Base-by-base conservation (phyloP, 2,329 filamentous ascomycete species). In the Daldinia eschscholtzii region DNA sequence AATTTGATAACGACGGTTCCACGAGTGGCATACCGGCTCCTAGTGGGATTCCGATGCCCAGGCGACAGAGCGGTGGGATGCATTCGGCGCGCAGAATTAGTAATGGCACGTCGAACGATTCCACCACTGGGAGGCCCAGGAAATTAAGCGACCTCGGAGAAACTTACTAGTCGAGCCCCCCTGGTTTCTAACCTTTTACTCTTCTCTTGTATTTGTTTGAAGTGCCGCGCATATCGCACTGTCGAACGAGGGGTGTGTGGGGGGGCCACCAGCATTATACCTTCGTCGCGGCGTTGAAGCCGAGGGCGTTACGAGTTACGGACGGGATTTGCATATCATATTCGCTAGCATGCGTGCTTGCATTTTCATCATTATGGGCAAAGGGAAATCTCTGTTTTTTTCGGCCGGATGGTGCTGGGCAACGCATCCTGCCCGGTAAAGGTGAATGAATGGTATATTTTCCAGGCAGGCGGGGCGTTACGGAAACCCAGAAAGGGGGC, bases 61-160 rank as follows among this genome's bases (percentile, higher is more conserved):
- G 84, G 65, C 80, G 85, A 67, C 82, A 83, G 70, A 86, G 84
- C 66, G 80, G 79, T 55, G 78, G 79, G 26, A 67, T 73, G 55
- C 74, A 60, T 35, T 73, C 76, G 62, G 80, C 81, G 66, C 81
- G 83, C 71, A 82, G 80, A 46, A 84, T 81, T 74, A 82, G 79
- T 63, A 79, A 79, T 53, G 71, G 78, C 41, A 62, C 61, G 50
- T 59, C 76, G 65, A 76, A 76, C 48, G 74, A 77, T 1, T 15
- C 61, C 28, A 20, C 48, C 42, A 66, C 52, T 46, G 71, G 74
- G 59, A 79, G 79, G 44, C 74, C 78, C 52, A 80, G 79, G 73
- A 84, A 80, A 70, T 73, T 87, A 63, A 80, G 81, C 66, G 86
- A 87, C 67, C 76, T 87, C 66, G 86, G 85, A 62, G 86, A 88